Evolutionary conservation across 1,284 basidiomycete species (phyloP).

Genomic region (Grifola frondosa): DNA sequence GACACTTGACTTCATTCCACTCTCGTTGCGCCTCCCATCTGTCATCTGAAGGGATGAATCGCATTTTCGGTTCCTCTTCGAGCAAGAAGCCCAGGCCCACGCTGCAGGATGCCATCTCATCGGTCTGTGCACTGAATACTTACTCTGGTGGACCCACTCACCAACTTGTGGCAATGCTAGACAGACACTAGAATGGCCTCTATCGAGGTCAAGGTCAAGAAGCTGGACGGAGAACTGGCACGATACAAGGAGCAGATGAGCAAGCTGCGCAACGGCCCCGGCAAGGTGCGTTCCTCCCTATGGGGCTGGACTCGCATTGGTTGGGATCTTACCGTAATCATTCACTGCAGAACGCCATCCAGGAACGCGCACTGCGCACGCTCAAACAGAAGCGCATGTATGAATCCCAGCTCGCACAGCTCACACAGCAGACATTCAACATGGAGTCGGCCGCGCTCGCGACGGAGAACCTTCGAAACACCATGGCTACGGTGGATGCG

Average conservation of each 20-base stretch:
- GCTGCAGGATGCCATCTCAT: conserved; percentile 88
- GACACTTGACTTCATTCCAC: too few relatives aligned
- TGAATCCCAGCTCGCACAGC: conserved; percentile 87
- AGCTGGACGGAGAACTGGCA: conserved; percentile 90
- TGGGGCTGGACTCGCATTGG: background rate
- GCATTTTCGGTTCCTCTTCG: conserved; percentile 77
- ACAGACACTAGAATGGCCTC: conserved; percentile 88
- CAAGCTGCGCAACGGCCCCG: conserved; percentile 91
- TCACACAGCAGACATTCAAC: conserved; percentile 96
- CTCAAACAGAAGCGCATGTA: conserved; percentile 98
- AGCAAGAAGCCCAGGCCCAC: conserved; percentile 86
- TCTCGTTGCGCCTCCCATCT: conserved; percentile 31
- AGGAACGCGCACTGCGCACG: conserved; percentile 91
- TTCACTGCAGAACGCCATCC: conserved; percentile 81
- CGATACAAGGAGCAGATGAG: conserved; percentile 97
- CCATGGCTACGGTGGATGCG: conserved; percentile 99
- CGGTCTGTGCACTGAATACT: conserved; percentile 49
- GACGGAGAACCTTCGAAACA: conserved; percentile 97
- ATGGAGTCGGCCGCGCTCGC: conserved; percentile 97
- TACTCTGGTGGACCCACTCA: conserved; percentile 1
- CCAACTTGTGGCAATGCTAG: conserved; percentile 38
- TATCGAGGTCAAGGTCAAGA: conserved; percentile 96
- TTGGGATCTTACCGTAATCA: conserved; percentile 1
- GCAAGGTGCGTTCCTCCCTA: conserved; percentile 67
- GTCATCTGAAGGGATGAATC: conserved; percentile 54